Evolutionary conservation across 2,329 filamentous ascomycete species (phyloP), one percentile per base, ranked within the genome.

Genomic region (Pleoardoris graminearum): DNA sequence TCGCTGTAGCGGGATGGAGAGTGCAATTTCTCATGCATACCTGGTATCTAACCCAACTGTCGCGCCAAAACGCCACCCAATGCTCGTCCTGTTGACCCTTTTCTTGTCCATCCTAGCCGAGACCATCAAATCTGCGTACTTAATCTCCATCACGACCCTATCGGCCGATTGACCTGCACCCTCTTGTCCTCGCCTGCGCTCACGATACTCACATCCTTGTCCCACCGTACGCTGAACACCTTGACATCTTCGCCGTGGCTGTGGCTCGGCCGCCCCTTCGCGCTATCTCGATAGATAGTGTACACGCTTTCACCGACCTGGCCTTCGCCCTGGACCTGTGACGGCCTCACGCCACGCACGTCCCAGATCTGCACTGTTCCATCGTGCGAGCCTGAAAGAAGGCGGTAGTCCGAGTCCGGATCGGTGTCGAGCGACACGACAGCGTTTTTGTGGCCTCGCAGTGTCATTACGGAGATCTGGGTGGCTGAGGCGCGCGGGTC

Each of bases 281-380:
- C 78, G 71, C 85, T 88, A 74, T 94, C 89, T 48, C 93, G 79
- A 53, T 88, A 82, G 59, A 97, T 87, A 71, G 80, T 90, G 85
- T 78, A 96, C 77, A 79, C 86, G 73, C 82, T 93, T 79, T 83
- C 90, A 73, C 75, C 92, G 68, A 80, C 82, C 59, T 70, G 64
- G 1, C 71, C 76, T 70, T 83, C 76, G 3, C 66, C 68, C 0
- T 67, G 55, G 66, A 85, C 78, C 71, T 84, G 78, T 2, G 79
- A 80, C 16, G 77, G 81, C 70, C 85, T 80, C 48, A 83, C 84
- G 65, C 85, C 87, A 49, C 94, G 82, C 59, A 97, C 81, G 78
- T 99, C 94, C 94, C 94, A 99, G 43, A 99, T 86, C 46, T 91
- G 84, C 67, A 90, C 94, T 1, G 91, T 96, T 29, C 93, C 91